Conservation (phyloP, 2,329 filamentous ascomycete species). For the Massarina eburnea region DNA sequence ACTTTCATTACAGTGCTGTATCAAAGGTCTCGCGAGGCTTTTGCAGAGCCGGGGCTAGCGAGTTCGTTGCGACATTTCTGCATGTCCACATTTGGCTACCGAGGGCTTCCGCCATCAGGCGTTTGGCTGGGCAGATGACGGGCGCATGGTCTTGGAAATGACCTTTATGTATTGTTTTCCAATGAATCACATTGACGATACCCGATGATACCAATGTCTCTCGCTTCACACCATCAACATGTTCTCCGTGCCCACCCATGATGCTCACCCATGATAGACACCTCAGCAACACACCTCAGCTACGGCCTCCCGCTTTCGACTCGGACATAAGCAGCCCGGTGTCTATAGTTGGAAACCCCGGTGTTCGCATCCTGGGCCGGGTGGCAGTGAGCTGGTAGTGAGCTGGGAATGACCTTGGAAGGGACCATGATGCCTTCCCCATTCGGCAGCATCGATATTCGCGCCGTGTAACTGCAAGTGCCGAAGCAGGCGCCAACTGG, state of each 20-base stretch:
- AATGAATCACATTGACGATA: neutral
- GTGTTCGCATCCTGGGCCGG: too few relatives aligned
- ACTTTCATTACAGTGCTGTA: too few relatives aligned
- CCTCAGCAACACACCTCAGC: too few relatives aligned
- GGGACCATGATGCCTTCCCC: conserved; percentile 1
- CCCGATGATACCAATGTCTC: neutral
- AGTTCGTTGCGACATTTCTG: too few relatives aligned
- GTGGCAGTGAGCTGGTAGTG: too few relatives aligned
- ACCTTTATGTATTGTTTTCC: neutral
- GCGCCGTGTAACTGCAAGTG: neutral
- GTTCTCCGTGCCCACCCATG: neutral
- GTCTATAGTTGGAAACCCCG: too few relatives aligned
- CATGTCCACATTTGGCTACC: too few relatives aligned
- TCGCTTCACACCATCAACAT: neutral
- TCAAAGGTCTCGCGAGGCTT: too few relatives aligned
- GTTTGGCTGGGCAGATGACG: neutral
- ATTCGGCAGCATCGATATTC: neutral
- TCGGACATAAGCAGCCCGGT: too few relatives aligned
- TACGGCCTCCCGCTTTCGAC: neutral
- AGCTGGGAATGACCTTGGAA: neutral
- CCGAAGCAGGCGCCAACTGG: conserved; percentile 4
- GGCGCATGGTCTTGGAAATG: neutral
- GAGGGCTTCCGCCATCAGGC: neutral
- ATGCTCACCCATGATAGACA: too few relatives aligned
- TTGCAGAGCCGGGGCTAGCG: too few relatives aligned